Percentiles rank a stretch among this genome's conserved stretches.
phyloP scores from a whole-genome alignment of 768 basidiomycete genomes.

The Hirschioporus abietinus region DNA sequence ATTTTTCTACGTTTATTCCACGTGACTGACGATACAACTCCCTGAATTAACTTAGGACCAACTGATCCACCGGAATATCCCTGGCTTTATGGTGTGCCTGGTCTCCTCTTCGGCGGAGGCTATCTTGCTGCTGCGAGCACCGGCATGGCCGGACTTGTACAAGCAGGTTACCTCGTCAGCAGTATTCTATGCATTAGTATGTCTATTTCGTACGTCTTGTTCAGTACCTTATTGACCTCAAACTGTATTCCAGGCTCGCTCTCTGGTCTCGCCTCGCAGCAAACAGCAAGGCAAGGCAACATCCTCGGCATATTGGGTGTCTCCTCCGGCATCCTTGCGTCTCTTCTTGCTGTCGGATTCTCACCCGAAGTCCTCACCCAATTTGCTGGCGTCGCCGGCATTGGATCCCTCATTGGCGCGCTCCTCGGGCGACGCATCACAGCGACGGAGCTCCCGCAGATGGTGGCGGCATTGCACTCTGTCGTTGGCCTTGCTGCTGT shows the following conservation, averaged over 20 bases:
- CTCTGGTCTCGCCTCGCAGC: constrained; percentile 73
- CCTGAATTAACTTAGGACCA: constrained; percentile 42
- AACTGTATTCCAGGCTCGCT: constrained; percentile 50
- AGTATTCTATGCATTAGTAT: constrained; percentile 82
- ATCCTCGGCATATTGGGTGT: constrained; percentile 85
- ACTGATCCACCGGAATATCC: constrained; percentile 87
- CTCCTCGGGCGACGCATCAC: constrained; percentile 79
- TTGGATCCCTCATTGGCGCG: constrained; percentile 68
- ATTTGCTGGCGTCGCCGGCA: constrained; percentile 68
- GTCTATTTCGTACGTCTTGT: constrained; percentile 6
- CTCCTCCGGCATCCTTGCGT: constrained; percentile 72
- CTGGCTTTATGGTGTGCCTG: constrained; percentile 78
- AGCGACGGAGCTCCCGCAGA: constrained; percentile 84
- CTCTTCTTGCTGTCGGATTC: constrained; percentile 80
- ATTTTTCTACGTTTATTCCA: not conserved
- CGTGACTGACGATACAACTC: not conserved
- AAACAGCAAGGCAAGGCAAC: constrained; percentile 85
- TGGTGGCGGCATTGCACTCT: constrained; percentile 75
- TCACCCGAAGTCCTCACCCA: constrained; percentile 67
- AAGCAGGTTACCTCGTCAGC: constrained; percentile 82
- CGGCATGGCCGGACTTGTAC: constrained; percentile 80
- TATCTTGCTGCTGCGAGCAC: constrained; percentile 79
- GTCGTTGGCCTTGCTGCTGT: constrained; percentile 90
- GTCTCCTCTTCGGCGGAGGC: constrained; percentile 75
- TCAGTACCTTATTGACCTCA: not conserved